Conservation (phyloP, 1,284 basidiomycete genomes). For the Naganishia cerealis region DNA sequence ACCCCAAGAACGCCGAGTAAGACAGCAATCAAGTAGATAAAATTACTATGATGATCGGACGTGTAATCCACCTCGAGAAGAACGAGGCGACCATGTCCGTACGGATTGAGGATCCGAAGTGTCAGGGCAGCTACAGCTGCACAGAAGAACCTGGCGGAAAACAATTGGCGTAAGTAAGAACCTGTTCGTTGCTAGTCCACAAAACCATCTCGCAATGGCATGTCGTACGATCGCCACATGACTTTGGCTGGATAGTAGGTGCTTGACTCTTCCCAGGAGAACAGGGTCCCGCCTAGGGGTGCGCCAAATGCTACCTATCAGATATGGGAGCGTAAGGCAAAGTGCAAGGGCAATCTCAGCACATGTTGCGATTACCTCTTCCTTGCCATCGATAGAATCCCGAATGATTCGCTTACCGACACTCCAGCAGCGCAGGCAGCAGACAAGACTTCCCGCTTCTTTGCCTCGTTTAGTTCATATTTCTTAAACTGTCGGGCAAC, state of each 20-base stretch:
- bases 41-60: conserved; percentile 50
- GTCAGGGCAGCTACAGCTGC: conserved; percentile 91
- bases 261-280: conserved; percentile 31
- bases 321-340: conserved; percentile 38
- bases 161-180: conserved; percentile 22
- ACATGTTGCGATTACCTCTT: neutral
- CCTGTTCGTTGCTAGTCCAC: neutral
- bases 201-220: neutral
- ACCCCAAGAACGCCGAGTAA: conserved; percentile 83
- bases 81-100: conserved; percentile 62
- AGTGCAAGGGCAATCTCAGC: neutral
- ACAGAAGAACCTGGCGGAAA: conserved; percentile 74
- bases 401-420: conserved; percentile 38
- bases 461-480: conserved; percentile 92
- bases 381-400: neutral
- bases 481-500: conserved; percentile 81
- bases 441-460: conserved; percentile 85
- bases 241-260: conserved; percentile 88
- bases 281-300: conserved; percentile 71
- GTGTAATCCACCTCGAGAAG: conserved; percentile 53
- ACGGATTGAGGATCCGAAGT: conserved; percentile 85
- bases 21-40: conserved; percentile 66
- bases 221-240: conserved; percentile 82
- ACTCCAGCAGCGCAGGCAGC: conserved; percentile 75
- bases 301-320: conserved; percentile 75